phyloP scores from a whole-genome alignment of 2,329 filamentous ascomycete species.

The Microdochium bolleyi region DNA sequence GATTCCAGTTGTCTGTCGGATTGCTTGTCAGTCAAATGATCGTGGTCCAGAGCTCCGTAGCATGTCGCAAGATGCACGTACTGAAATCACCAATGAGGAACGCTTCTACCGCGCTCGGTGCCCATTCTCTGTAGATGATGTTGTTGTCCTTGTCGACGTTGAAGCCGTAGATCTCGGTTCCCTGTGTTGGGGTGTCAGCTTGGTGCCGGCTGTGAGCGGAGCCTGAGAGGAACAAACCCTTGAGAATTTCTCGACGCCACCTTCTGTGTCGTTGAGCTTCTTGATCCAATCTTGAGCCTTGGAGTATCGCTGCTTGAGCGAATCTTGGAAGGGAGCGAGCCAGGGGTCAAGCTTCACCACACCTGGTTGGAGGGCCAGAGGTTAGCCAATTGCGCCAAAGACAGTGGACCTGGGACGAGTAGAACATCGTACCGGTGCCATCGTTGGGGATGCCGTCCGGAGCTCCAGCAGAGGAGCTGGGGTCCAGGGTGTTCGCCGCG shows the following conservation, averaged over 20 bases:
- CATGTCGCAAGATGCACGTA: conserved; percentile 29
- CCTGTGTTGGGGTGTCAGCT: conserved; percentile 39
- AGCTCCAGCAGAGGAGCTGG: conserved; percentile 26
- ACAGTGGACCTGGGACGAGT: not conserved
- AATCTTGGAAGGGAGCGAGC: conserved; percentile 75
- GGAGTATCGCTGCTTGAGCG: conserved; percentile 66
- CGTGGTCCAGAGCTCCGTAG: no score
- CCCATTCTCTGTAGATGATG: conserved; percentile 93
- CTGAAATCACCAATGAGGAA: conserved; percentile 93
- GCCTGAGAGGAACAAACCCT: conserved; percentile 42
- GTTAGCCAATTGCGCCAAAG: conserved; percentile 9
- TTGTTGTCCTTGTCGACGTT: conserved; percentile 75
- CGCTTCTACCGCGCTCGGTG: conserved; percentile 77
- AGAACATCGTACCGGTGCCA: conserved; percentile 54
- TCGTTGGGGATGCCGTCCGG: conserved; percentile 52
- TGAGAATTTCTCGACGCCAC: conserved; percentile 86
- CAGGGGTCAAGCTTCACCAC: conserved; percentile 84
- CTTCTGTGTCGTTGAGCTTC: conserved; percentile 73
- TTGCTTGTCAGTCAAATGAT: conserved; percentile 15
- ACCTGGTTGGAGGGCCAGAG: conserved; percentile 40
- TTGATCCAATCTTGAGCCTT: conserved; percentile 84
- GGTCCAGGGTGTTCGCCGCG: conserved; percentile 35
- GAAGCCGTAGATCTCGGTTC: conserved; percentile 80
- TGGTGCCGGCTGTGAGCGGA: conserved; percentile 1
- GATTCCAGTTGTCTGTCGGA: conserved; percentile 71